Percentiles rank a stretch among this genome's conserved stretches.
Evolutionary conservation across 108 stramenopile species (phyloP).

Genomic region (Skeletonema menzelii): DNA sequence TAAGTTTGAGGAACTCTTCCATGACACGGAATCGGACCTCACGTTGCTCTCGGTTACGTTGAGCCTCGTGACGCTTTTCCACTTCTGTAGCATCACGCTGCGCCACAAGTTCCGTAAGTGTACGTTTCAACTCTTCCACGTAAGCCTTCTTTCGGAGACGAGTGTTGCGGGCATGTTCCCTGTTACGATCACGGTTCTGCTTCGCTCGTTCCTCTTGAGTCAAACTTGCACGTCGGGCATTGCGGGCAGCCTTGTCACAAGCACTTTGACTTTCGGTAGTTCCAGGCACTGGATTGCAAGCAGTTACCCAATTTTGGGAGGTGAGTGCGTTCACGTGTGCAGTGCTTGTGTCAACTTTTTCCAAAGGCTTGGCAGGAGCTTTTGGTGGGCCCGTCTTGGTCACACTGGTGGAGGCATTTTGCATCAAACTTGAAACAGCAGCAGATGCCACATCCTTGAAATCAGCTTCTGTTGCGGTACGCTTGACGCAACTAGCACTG

Average conservation of each 20-base stretch:
- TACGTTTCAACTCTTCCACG: constrained; percentile 89
- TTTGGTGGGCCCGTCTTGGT: constrained; percentile 4
- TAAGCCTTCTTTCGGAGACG: constrained; percentile 94
- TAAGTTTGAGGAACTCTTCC: constrained; percentile 84
- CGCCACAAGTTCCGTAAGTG: constrained; percentile 78
- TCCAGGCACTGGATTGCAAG: constrained; percentile 53
- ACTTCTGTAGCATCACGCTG: constrained; percentile 77
- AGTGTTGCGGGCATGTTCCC: constrained; percentile 94
- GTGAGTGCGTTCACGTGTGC: constrained; percentile 84
- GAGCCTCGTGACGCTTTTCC: constrained; percentile 60
- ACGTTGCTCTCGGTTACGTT: constrained; percentile 75
- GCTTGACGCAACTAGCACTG: constrained; percentile 13
- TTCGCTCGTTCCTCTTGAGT: constrained; percentile 87
- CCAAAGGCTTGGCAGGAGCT: constrained; percentile 9
- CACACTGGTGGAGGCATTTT: constrained; percentile 47
- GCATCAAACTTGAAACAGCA: constrained; percentile 73
- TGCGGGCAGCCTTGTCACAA: constrained; percentile 56
- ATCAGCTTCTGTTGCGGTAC: constrained; percentile 59
- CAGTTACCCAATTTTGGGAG: constrained; percentile 83
- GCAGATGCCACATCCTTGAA: constrained; percentile 81
- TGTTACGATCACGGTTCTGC: constrained; percentile 92
- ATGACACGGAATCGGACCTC: constrained; percentile 85
- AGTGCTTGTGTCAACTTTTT: constrained; percentile 72
- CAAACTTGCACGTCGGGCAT: constrained; percentile 70
- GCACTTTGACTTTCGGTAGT: constrained; percentile 20